Evolutionary conservation across 2,329 filamentous ascomycete genomes (phyloP).

Genomic region (Aspergillus neotritici): DNA sequence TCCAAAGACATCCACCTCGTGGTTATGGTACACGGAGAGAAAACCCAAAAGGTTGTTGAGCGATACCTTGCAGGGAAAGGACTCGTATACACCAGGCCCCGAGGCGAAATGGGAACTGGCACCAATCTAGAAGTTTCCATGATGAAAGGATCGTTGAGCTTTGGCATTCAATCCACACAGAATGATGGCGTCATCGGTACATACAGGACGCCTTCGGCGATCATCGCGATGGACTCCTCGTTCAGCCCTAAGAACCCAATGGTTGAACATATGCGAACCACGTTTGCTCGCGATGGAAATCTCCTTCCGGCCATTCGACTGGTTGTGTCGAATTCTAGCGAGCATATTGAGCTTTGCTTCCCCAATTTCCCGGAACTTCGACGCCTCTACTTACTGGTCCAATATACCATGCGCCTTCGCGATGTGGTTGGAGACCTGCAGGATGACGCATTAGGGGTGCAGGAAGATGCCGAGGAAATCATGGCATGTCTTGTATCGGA

Average conservation of each 20-base stretch:
- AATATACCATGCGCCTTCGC: slow-evolving; percentile 29
- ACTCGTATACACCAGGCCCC: slow-evolving; percentile 26
- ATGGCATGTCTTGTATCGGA: slow-evolving; percentile 30
- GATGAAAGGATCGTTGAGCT: slow-evolving; percentile 31
- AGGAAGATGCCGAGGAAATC: slow-evolving; percentile 38
- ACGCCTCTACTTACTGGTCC: slow-evolving; percentile 30
- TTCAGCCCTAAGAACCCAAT: slow-evolving; percentile 37
- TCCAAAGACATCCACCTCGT: slow-evolving; percentile 36
- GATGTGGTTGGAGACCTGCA: slow-evolving; percentile 38
- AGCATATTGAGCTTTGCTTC: slow-evolving; percentile 43
- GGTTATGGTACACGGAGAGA: slow-evolving; percentile 33
- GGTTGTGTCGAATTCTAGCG: slow-evolving; percentile 42
- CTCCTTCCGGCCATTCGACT: slow-evolving; percentile 42
- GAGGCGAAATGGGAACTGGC: slow-evolving; percentile 28
- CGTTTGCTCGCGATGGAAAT: slow-evolving; percentile 28
- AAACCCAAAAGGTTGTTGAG: slow-evolving; percentile 36
- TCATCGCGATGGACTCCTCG: slow-evolving; percentile 41
- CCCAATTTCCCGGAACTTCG: slow-evolving; percentile 32
- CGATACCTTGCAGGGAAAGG: slow-evolving; percentile 41
- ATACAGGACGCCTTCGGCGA: slow-evolving; percentile 33
- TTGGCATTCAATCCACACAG: slow-evolving; percentile 29
- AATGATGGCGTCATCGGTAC: slow-evolving; percentile 27
- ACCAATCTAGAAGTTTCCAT: slow-evolving; percentile 33
- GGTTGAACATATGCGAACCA: slow-evolving; percentile 36
- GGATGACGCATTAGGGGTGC: slow-evolving; percentile 36